These are phyloP conservation scores for Eutrema salsugineum DNA, from an alignment of 441 rosid species.

Conservation along the genomic window DNA sequence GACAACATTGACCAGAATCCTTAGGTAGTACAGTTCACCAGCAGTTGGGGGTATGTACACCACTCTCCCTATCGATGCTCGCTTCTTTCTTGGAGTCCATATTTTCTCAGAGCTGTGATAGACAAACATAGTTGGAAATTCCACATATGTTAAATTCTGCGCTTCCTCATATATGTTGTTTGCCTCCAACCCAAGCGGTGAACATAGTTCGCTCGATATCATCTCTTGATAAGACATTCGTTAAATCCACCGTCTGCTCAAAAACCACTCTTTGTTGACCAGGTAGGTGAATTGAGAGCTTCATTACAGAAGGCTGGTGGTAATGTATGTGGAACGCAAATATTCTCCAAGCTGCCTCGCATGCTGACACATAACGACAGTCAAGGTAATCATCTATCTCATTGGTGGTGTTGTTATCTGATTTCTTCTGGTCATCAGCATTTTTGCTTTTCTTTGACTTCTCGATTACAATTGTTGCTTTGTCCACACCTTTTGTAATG, in stretches of 20 bases:
- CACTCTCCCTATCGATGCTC: background rate
- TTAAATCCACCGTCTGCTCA: background rate
- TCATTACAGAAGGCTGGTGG: background rate
- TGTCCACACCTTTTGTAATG: background rate
- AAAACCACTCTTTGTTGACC: background rate
- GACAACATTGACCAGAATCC: background rate
- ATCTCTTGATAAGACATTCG: background rate
- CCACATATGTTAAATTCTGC: background rate
- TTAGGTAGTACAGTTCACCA: background rate
- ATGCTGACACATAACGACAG: background rate
- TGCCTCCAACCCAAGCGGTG: background rate
- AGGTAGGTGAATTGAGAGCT: background rate
- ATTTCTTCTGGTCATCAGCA: too few relatives aligned
- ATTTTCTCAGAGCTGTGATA: background rate
- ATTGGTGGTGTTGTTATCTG: too few relatives aligned
- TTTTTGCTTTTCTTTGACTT: too few relatives aligned
- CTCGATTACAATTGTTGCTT: background rate
- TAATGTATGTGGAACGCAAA: background rate
- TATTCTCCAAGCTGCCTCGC: background rate
- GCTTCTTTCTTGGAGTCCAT: background rate
- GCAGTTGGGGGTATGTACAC: background rate
- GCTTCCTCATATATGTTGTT: background rate
- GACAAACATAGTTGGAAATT: background rate
- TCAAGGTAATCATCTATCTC: background rate
- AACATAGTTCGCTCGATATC: background rate